Evolutionary conservation across 176 grass and related monocot genomes (phyloP).

Genomic region (Hordeum marinum): DNA sequence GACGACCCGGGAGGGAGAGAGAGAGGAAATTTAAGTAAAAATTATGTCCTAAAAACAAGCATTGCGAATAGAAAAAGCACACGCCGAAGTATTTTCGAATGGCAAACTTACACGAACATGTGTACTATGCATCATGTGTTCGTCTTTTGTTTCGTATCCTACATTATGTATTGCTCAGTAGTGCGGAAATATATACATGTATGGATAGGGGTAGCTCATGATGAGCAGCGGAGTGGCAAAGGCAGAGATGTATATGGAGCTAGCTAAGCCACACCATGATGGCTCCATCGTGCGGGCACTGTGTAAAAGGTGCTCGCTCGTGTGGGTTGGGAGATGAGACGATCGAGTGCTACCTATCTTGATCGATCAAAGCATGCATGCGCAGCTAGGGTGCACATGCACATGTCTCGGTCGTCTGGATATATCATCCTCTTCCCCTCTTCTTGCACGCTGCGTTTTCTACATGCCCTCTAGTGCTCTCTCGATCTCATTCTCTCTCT

Average conservation of each 20-base stretch:
- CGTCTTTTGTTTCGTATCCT: background rate
- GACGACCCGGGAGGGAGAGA: too few relatives aligned
- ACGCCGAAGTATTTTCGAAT: too few relatives aligned
- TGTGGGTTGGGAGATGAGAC: slow-evolving; percentile 16
- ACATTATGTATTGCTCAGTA: background rate
- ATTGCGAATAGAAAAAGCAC: too few relatives aligned
- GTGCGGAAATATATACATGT: background rate
- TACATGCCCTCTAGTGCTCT: too few relatives aligned
- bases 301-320: slow-evolving; percentile 14
- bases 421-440: background rate
- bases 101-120: too few relatives aligned
- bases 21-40: too few relatives aligned
- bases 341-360: background rate
- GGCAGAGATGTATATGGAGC: background rate
- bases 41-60: too few relatives aligned
- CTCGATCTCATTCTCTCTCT: background rate
- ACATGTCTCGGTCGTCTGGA: slow-evolving; percentile 5
- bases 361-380: background rate
- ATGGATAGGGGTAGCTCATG: background rate
- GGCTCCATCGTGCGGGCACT: slow-evolving; percentile 42
- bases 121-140: background rate
- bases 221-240: slow-evolving; percentile 3
- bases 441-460: background rate
- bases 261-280: slow-evolving; percentile 9
- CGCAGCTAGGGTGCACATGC: slow-evolving; percentile 12